Percentiles rank a stretch among this genome's conserved stretches.
These are phyloP conservation scores for Lavandula angustifolia DNA, from an alignment of 257 asterid species.

Conservation along the genomic window DNA sequence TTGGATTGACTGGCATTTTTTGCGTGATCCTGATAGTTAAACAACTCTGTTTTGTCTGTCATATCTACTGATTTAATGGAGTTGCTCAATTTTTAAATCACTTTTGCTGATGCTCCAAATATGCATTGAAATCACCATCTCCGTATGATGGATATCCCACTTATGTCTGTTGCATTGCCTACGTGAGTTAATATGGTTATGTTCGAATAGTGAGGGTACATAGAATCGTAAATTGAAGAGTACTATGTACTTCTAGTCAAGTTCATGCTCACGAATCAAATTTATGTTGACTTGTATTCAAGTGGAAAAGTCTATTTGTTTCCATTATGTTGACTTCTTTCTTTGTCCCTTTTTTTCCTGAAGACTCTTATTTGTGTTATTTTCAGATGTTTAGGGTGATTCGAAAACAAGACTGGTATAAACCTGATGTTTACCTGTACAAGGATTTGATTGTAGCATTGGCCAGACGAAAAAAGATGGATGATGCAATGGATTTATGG, in stretches of 20 bases:
- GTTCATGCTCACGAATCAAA: background rate
- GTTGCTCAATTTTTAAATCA: background rate
- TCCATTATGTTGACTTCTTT: background rate
- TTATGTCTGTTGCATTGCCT: background rate
- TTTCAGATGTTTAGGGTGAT: slow-evolving; percentile 77
- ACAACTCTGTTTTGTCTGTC: background rate
- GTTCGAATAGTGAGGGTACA: background rate
- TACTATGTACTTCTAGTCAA: background rate
- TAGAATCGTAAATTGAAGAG: background rate
- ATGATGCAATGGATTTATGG: slow-evolving; percentile 82
- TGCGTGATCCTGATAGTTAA: background rate
- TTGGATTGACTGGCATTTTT: background rate
- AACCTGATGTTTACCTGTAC: slow-evolving; percentile 75
- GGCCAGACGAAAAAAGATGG: slow-evolving; percentile 82
- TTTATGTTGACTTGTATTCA: background rate
- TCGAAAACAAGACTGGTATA: slow-evolving; percentile 84
- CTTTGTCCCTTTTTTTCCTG: background rate
- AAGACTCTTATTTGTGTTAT: background rate
- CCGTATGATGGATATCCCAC: background rate
- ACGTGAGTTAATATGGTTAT: background rate
- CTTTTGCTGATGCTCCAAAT: background rate
- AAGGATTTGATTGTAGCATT: slow-evolving; percentile 83
- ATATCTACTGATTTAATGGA: too few species aligned
- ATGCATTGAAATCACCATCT: background rate
- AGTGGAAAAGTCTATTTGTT: background rate